Evolutionary conservation across 257 asterid species (phyloP), one percentile per base, ranked within the genome.

Genomic region (Ajuga chamaepitys): DNA sequence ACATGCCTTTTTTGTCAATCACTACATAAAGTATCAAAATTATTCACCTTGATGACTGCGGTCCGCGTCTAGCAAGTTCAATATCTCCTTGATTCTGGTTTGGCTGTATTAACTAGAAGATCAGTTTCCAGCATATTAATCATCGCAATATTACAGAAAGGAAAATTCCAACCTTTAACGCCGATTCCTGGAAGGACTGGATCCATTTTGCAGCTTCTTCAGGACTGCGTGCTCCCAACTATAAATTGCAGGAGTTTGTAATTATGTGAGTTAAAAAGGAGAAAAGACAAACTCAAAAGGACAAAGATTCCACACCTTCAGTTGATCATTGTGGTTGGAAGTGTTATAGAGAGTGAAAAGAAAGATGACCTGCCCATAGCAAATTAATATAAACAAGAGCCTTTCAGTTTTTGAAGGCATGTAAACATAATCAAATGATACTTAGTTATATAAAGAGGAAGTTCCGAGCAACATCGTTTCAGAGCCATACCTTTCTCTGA

Each of bases 141-240:
- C 47, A 24, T 53, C 66, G 12, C 35, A 68, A 57, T 21, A 34
- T 51, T 46, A 77, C 47, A 65, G 32, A 70, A 64, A 35, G 30
- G 77, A 57, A 57, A 59, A 41, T 71, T 66, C 64, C 45, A 63
- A 93, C 99, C 99, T 86, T 84, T 71, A 89, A 81, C 68, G 96
- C 91, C 47, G 95, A 84, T 71, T 88, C 93, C 70, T 87, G 95
- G 70, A 93, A 80, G 57, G 97, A 85, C 53, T 87, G 97, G 59
- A 93, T 93, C 98, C 96, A 93, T 74, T 75, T 87, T 70, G 96
- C 97, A 22, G 96, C 98, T 77, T 93, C 98, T 66, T 93, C 98
- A 16, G 98, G 97, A 80, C 97, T 87, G 75, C 75, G 87, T 75
- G 98, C 98, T 80, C 98, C 98, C 80, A 93, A 79, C 97, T 93